Percentiles rank a stretch among this genome's conserved stretches.
These are phyloP conservation scores for Stephania yunnanensis DNA, from an alignment of 164 flowering plant genomes.

Conservation along the genomic window DNA sequence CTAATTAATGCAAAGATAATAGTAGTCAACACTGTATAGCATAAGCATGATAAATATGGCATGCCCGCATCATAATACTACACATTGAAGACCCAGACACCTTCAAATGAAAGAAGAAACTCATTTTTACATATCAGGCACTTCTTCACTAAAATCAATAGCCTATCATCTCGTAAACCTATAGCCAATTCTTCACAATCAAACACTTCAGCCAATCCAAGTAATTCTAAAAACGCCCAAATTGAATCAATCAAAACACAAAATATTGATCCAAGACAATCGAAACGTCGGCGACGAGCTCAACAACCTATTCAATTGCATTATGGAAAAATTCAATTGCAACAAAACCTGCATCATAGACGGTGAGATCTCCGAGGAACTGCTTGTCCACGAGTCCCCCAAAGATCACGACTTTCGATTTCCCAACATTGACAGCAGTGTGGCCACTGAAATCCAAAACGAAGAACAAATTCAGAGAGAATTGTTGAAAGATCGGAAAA, in stretches of 20 bases:
- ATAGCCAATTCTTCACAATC: no score
- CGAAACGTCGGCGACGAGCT: no score
- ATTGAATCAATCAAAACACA: no score
- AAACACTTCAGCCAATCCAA: no score
- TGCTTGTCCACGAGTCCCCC: constrained; percentile 87
- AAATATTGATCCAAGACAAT: no score
- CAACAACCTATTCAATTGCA: not conserved
- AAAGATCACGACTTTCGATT: constrained; percentile 76
- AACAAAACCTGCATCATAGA: constrained; percentile 73
- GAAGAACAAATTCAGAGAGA: not conserved
- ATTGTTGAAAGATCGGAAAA: not conserved
- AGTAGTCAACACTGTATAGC: not conserved
- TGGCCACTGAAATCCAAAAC: constrained; percentile 50
- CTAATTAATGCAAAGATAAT: not conserved
- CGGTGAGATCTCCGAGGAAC: constrained; percentile 67
- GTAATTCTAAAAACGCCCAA: no score
- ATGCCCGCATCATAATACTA: not conserved
- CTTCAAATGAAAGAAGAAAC: not conserved
- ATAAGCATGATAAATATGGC: not conserved
- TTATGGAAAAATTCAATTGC: not conserved
- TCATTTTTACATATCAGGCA: not conserved
- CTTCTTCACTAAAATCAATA: not conserved
- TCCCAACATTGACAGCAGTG: constrained; percentile 68
- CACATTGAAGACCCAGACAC: not conserved
- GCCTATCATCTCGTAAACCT: no score